A percentile compares a stretch with the other conserved stretches of the same genome.
Conservation (phyloP, 1,284 basidiomycete genomes). For the Tremellales sp. region DNA sequence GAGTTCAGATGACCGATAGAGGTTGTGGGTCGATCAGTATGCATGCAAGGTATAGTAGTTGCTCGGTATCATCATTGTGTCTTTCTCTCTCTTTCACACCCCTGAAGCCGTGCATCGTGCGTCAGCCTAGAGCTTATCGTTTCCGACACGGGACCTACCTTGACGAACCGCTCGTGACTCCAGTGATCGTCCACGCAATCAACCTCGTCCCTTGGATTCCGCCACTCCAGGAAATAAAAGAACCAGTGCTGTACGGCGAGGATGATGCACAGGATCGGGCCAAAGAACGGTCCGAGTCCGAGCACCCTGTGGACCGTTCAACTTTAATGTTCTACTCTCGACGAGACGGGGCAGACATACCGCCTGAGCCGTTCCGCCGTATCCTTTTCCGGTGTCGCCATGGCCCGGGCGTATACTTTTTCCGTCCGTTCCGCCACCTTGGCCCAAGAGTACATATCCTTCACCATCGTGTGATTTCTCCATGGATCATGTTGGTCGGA, state of each 20-base stretch:
- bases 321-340: not conserved
- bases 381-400: conserved; percentile 59
- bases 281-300: conserved; percentile 44
- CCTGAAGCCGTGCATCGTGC: not conserved
- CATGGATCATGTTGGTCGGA: conserved; percentile 68
- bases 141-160: conserved; percentile 9
- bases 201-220: conserved; percentile 39
- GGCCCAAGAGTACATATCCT: conserved; percentile 82
- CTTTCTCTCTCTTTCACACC: not conserved
- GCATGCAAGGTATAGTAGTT: not conserved
- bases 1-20: no score
- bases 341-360: conserved; percentile 50
- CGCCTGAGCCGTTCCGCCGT: conserved; percentile 67
- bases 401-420: conserved; percentile 68
- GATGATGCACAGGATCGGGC: conserved; percentile 51
- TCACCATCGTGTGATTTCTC: conserved; percentile 68
- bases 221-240: conserved; percentile 41
- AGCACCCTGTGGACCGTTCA: not conserved
- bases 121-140: not conserved
- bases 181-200: conserved; percentile 36
- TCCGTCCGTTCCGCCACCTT: conserved; percentile 79
- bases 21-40: no score
- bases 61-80: not conserved
- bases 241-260: conserved; percentile 50
- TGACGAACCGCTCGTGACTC: conserved; percentile 17